Base-by-base conservation (phyloP, 176 grass and related monocot species). In the Hsuehochloa calcarea region DNA sequence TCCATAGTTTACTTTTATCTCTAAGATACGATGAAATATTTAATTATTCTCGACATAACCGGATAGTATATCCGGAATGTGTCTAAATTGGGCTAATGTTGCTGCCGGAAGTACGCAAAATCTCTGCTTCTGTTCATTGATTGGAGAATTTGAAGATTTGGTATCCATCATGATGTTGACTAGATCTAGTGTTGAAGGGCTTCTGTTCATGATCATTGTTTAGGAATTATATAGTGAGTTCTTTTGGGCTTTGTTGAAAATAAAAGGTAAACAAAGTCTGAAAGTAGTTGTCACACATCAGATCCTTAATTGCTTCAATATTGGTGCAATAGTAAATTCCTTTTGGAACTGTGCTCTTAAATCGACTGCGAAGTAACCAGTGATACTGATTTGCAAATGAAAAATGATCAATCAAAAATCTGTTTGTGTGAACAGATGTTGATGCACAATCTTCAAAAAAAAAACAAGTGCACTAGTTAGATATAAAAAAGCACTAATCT, bases 31-130 rank as follows among this genome's bases (percentile, higher is more conserved):
- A 37, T 25, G 20, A 49, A 73, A 83, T 27, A 75, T 72, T 79
- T 81, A 70, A 68, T 67, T 86, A 58, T 90, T 72, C 72, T n/a
- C 22, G 45, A 86, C 79, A 82, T 65, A 47, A 58, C 59, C 12
- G 11, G 72, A 71, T 54, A 38, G 5, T 64, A 82, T 90, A 77
- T 62, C 22, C 65, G 1, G 16, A 66, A 82, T 72, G 44, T 67
- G 38, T 80, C 88, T 71, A 68, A 34, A 74, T 68, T 66, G 22
- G 50, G 73, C 12, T 45, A 63, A 52, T 65, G 78, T 86, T 71
- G 34, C 44, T 82, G 78, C 65, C 38, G 7, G 25, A 82, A 46
- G 46, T 55, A 60, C 16, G 3, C 40, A 37, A 72, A 39, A 47
- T 87, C n/a, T 69, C 35, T 80, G 75, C 19, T 69, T 68, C 29